These are phyloP conservation scores for Termitomyces sp. DNA, from an alignment of 1,284 basidiomycete species.

Conservation along the genomic window DNA sequence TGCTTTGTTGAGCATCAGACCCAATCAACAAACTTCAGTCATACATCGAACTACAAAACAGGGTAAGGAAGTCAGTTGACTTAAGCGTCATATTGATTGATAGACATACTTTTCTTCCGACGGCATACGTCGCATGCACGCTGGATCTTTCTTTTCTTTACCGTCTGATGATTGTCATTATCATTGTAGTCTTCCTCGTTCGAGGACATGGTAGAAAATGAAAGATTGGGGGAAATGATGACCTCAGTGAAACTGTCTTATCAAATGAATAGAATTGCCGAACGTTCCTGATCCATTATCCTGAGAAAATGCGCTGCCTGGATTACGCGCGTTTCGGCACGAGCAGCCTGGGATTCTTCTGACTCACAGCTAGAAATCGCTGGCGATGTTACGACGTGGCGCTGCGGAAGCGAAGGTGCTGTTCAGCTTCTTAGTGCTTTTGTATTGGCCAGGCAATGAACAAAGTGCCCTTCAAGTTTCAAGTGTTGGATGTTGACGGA, in stretches of 20 bases:
- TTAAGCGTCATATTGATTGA: background rate
- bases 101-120: constrained; percentile 63
- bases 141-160: constrained; percentile 67
- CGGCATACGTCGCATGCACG: constrained; percentile 74
- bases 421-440: background rate
- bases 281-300: constrained; percentile 8
- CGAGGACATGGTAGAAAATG: constrained; percentile 31
- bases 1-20: background rate
- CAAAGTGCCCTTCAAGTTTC: background rate
- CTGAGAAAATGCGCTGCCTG: constrained; percentile 3
- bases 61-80: background rate
- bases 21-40: constrained; percentile 16
- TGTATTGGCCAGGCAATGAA: background rate
- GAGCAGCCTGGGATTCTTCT: background rate
- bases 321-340: constrained; percentile 11
- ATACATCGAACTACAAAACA: constrained; percentile 46
- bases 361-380: background rate
- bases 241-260: constrained; percentile 6
- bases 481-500: background rate
- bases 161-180: constrained; percentile 22
- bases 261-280: constrained; percentile 3
- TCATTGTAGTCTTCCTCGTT: constrained; percentile 38
- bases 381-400: background rate
- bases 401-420: background rate
- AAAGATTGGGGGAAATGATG: constrained; percentile 1